A percentile compares a stretch with the other conserved stretches of the same genome.
These are phyloP conservation scores for Arthrobotrys sinensis DNA, from an alignment of 2,329 filamentous ascomycete species.

Conservation along the genomic window DNA sequence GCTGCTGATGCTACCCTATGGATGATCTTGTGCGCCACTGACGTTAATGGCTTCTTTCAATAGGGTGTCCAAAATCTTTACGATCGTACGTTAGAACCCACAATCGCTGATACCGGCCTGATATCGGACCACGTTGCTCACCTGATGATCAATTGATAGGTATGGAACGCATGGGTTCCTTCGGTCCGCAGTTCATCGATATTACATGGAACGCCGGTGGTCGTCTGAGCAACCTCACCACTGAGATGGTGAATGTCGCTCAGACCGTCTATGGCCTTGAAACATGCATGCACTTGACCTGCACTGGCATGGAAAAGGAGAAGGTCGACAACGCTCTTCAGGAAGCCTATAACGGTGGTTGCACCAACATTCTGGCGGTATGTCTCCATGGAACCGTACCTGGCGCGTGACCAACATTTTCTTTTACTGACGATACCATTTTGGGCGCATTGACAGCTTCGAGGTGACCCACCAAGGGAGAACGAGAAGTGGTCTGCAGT, in stretches of 20 bases:
- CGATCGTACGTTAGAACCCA: constrained; percentile 74
- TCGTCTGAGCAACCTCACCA: constrained; percentile 89
- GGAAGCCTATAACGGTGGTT: constrained; percentile 92
- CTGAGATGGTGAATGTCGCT: constrained; percentile 96
- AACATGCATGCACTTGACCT: constrained; percentile 99
- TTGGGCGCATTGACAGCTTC: constrained; percentile 69
- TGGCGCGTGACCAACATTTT: constrained; percentile 8
- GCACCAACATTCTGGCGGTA: constrained; percentile 91
- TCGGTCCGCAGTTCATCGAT: constrained; percentile 96
- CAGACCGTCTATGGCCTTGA: constrained; percentile 96
- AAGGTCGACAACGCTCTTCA: constrained; percentile 91
- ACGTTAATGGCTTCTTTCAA: constrained; percentile 57
- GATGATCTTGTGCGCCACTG: constrained; percentile 11
- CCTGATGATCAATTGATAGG: constrained; percentile 62
- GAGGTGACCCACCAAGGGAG: constrained; percentile 93
- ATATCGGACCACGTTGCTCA: constrained; percentile 1
- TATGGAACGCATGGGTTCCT: constrained; percentile 98
- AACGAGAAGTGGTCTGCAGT: constrained; percentile 93
- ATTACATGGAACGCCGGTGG: constrained; percentile 98
- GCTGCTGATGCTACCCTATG: constrained; percentile 4
- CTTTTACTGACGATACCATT: constrained; percentile 5
- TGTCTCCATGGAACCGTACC: constrained; percentile 9
- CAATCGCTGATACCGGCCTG: constrained; percentile 3
- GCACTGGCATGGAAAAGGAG: constrained; percentile 95
- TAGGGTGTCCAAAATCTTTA: constrained; percentile 97